A percentile compares a stretch with the other conserved stretches of the same genome.
These are phyloP conservation scores for Pseudopediastrum boryanum DNA, from an alignment of 139 green algal species.

Conservation along the genomic window DNA sequence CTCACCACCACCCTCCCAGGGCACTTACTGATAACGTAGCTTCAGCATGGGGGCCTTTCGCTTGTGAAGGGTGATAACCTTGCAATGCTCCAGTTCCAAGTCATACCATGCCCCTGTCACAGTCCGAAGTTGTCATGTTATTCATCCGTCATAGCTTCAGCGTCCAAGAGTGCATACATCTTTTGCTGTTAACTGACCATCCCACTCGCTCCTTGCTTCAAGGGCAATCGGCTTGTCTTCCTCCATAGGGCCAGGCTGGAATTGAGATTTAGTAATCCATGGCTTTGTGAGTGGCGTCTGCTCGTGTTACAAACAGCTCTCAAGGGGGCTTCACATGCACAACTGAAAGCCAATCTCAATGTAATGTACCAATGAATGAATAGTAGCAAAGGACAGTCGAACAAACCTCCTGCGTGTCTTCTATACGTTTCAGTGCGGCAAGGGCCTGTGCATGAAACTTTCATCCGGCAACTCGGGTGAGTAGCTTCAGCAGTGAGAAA, in stretches of 20 bases:
- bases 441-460: background rate
- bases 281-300: background rate
- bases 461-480: background rate
- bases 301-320: background rate
- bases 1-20: background rate
- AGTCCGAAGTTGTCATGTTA: no score
- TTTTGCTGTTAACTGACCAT: no score
- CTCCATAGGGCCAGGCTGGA: no score
- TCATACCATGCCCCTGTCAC: no score
- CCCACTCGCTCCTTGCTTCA: conserved; percentile 29
- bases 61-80: background rate
- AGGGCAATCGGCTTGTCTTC: background rate
- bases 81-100: conserved; percentile 1
- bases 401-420: background rate
- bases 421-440: background rate
- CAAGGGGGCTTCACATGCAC: background rate
- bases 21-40: conserved; percentile 22
- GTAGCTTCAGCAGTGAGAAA: no score
- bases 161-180: no score
- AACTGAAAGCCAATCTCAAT: no score
- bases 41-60: conserved; percentile 6
- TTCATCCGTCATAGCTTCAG: no score
- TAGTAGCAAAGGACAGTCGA: no score
- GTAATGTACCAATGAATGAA: no score
- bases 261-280: background rate